Conservation (phyloP, 371 early-diverging fungal species). For the Circinella umbellata region DNA sequence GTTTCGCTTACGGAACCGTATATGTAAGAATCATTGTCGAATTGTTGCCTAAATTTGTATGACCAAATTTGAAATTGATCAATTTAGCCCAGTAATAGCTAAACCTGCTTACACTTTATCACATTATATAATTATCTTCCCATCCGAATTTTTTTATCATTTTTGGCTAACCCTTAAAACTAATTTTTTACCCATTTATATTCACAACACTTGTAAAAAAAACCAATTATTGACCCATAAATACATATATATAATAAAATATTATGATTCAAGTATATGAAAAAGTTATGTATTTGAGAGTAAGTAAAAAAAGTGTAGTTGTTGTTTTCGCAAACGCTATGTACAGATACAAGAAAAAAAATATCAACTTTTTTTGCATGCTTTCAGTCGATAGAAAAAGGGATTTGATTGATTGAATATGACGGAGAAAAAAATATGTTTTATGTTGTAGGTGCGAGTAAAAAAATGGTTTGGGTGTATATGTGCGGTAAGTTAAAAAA, state of each 20-base stretch:
- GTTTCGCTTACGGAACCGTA: no score
- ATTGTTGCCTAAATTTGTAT: no score
- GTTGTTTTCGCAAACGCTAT: constrained; percentile 13
- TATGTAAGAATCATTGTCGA: no score
- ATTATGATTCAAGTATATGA: neutral
- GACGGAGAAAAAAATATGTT: constrained; percentile 7
- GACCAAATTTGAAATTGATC: no score
- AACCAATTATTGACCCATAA: no score
- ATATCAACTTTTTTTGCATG: constrained; percentile 11
- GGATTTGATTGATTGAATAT: neutral
- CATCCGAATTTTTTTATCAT: no score
- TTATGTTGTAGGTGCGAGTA: constrained; percentile 4
- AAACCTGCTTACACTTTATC: no score
- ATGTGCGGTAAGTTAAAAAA: neutral
- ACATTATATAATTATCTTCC: no score
- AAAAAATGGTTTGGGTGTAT: constrained; percentile 7
- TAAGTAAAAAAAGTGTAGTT: neutral
- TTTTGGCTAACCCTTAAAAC: no score
- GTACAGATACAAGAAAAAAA: constrained; percentile 23
- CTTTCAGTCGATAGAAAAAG: constrained; percentile 5
- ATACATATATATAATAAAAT: neutral
- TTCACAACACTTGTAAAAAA: no score
- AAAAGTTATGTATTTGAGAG: neutral
- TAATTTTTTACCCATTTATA: no score
- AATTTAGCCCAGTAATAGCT: no score